phyloP scores from a whole-genome alignment of 106 monocot genomes.

The Ottelia alismoides region DNA sequence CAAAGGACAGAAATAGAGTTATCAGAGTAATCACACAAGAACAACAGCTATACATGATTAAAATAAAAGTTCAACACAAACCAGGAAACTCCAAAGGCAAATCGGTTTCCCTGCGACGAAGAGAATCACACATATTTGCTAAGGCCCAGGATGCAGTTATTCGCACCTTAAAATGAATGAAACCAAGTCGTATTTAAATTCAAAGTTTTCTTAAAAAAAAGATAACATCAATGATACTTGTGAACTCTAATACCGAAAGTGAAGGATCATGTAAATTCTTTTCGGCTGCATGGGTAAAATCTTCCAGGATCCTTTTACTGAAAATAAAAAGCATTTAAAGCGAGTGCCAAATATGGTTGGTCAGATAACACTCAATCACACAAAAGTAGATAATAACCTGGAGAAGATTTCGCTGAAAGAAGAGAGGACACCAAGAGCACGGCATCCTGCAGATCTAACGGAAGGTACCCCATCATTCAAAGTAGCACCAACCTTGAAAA shows the following conservation, averaged over 20 bases:
- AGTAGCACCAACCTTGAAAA: conserved; percentile 46
- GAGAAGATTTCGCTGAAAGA: conserved; percentile 49
- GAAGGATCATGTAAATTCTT: conserved; percentile 50
- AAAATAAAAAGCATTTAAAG: conserved; percentile 5
- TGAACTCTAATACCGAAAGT: conserved; percentile 32
- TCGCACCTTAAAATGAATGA: conserved; percentile 36
- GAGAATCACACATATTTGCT: conserved; percentile 96
- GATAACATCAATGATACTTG: not conserved
- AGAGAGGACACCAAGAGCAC: conserved; percentile 80
- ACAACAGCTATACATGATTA: too few species aligned
- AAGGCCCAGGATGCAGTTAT: conserved; percentile 93
- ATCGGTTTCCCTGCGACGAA: conserved; percentile 49
- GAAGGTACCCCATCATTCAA: conserved; percentile 40
- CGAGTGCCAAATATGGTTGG: not conserved
- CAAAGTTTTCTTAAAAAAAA: not conserved
- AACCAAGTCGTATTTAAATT: not conserved
- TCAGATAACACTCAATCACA: not conserved
- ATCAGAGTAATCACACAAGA: too few species aligned
- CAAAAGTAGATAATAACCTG: conserved; percentile 20
- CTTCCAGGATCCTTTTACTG: conserved; percentile 45
- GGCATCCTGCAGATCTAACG: conserved; percentile 87
- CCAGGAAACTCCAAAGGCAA: conserved; percentile 10
- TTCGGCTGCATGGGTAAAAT: conserved; percentile 60
- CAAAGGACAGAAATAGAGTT: conserved; percentile 12
- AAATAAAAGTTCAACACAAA: too few species aligned